Conservation (phyloP, 2,329 filamentous ascomycete genomes). For the Pyrenophora teres region DNA sequence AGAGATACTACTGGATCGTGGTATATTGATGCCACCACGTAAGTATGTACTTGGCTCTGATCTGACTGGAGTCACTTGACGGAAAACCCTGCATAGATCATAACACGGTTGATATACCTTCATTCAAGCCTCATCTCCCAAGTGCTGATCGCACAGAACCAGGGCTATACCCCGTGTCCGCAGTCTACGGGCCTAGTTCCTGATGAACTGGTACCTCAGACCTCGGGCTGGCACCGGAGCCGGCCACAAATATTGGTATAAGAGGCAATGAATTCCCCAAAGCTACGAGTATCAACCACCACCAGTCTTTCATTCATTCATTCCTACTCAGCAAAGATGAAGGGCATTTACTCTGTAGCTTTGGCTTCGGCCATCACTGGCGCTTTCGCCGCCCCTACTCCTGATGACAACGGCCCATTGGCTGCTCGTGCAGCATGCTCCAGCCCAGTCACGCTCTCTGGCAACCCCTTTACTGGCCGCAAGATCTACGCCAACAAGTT, state of each 20-base stretch:
- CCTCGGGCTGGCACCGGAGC: conserved; percentile 10
- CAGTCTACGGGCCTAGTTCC: conserved; percentile 46
- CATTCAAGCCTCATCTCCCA: conserved; percentile 41
- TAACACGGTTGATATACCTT: conserved; percentile 29
- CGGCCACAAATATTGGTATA: conserved; percentile 32
- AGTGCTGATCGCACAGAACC: conserved; percentile 36
- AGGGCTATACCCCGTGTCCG: conserved; percentile 31
- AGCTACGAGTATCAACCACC: conserved; percentile 26
- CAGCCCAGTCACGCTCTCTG: conserved; percentile 49
- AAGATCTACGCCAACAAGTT: conserved; percentile 59
- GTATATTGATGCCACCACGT: conserved; percentile 17
- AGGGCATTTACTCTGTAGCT: conserved; percentile 40
- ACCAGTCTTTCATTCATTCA: conserved; percentile 23
- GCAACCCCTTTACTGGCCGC: conserved; percentile 59
- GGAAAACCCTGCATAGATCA: conserved; percentile 30
- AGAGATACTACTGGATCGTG: background rate
- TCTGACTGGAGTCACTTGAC: conserved; percentile 27
- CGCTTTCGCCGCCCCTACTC: conserved; percentile 42
- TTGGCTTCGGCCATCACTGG: conserved; percentile 44
- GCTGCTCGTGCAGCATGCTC: conserved; percentile 43
- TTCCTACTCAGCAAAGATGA: conserved; percentile 29
- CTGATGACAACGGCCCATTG: conserved; percentile 40
- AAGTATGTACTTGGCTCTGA: conserved; percentile 12
- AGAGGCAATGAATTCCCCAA: conserved; percentile 26
- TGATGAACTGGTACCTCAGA: conserved; percentile 26